Percentiles rank a stretch among this genome's conserved stretches.
These are phyloP conservation scores for Kondoa malvinella DNA, from an alignment of 768 basidiomycete genomes.

Conservation along the genomic window DNA sequence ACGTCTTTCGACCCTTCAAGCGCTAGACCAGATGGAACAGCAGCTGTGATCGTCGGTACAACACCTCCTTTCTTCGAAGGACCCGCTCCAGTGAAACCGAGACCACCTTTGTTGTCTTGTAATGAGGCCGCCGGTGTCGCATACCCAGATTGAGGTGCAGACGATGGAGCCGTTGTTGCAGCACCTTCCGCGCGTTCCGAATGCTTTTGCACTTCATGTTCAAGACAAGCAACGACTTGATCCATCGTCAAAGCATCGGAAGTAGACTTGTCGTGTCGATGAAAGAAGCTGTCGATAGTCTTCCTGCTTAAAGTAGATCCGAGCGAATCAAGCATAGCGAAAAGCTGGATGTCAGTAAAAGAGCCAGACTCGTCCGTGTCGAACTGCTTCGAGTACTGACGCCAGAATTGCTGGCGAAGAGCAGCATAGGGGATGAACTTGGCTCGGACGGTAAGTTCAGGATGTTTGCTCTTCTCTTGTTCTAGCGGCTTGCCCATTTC, in stretches of 20 bases:
- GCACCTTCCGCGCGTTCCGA: conserved; percentile 50
- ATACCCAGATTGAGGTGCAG: conserved; percentile 30
- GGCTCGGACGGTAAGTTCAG: conserved; percentile 58
- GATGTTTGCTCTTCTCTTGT: conserved; percentile 53
- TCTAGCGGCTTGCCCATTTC: conserved; percentile 44
- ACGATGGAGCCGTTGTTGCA: conserved; percentile 30
- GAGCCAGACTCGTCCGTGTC: conserved; percentile 63
- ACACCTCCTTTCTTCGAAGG: background rate
- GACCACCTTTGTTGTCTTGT: conserved; percentile 8
- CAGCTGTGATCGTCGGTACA: background rate
- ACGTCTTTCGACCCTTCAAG: background rate
- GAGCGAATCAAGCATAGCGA: conserved; percentile 89
- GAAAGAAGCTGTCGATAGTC: conserved; percentile 71
- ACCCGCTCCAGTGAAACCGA: conserved; percentile 6
- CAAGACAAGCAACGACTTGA: conserved; percentile 67
- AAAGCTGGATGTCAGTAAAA: conserved; percentile 68
- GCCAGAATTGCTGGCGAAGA: conserved; percentile 27
- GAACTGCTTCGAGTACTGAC: conserved; percentile 51
- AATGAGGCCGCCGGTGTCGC: conserved; percentile 1
- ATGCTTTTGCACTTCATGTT: conserved; percentile 61
- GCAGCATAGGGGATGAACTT: conserved; percentile 84
- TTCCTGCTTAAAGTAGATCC: conserved; percentile 70
- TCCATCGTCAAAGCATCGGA: conserved; percentile 59
- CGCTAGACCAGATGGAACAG: background rate
- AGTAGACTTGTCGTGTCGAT: conserved; percentile 47